Base-by-base conservation (phyloP, 805 yeast species). In the Saccharomycopsis sp. region DNA sequence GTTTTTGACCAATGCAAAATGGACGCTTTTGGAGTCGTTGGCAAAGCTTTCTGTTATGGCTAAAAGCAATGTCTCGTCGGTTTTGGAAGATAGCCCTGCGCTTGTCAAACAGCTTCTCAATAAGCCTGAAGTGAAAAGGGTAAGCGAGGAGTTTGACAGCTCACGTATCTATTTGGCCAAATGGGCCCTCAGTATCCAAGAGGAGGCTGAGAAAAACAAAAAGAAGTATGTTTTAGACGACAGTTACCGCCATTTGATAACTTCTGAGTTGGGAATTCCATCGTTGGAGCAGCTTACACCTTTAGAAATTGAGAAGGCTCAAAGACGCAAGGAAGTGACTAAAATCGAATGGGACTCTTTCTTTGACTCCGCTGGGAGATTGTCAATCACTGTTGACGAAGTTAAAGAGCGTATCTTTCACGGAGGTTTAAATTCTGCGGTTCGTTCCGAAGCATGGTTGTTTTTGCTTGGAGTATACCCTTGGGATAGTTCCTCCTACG, bases 131-230 rank as follows among this genome's bases (percentile, higher is more conserved):
- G 96, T 92, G 12, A 79, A 78, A 64, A 81, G 79, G 57, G 81
- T 92, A 24, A 89, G 94, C 59, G 88, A 89, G 62, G 98, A 92
- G 62, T 94, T 91, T 68, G 98, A 91, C 67, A 84, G 92, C 54
- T 98, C 98, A 0, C 80, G 91, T 56, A 87, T 91, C 2, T 92
- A 90, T 69, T 75, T 92, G 59, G 98, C 98, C 2, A 91, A 91
- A 73, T 94, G 98, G 98, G 97, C 98, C 0, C 79, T 89, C 64
- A 89, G 89, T 29, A 94, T 94, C 8, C 94, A 92, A 64, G 91
- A 91, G 65, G 96, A 92, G 69, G 94, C 97, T 1, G 91, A 83
- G 63, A 79, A 81, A 57, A 70, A 76, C 58, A 65, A 73, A 70
- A 60, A 68, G 29, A 60, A 60, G 41, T 62, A 79, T 65, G 74